Percentiles rank a stretch among this genome's conserved stretches.
phyloP scores from a whole-genome alignment of 257 asterid genomes.

The Eucommia ulmoides region DNA sequence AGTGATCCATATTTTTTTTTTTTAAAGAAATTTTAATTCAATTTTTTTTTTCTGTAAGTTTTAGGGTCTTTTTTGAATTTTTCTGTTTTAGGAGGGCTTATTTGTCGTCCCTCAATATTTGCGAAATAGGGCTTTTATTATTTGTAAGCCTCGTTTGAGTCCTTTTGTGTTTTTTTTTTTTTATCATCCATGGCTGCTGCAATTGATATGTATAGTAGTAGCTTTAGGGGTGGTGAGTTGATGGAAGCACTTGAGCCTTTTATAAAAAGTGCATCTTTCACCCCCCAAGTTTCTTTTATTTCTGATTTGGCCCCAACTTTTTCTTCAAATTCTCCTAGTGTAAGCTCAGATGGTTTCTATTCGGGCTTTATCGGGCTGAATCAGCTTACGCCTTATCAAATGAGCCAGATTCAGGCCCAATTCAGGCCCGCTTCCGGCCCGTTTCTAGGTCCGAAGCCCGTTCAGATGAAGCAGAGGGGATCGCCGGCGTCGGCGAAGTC shows the following conservation, averaged over 20 bases:
- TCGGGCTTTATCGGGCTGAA: conserved; percentile 28
- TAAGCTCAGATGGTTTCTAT: not conserved
- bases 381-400: conserved; percentile 32
- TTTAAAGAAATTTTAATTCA: too few relatives aligned
- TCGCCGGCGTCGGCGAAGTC: conserved; percentile 60
- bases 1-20: conserved; percentile 30
- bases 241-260: conserved; percentile 98
- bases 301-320: conserved; percentile 7
- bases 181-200: conserved; percentile 49
- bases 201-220: conserved; percentile 61
- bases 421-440: too few relatives aligned
- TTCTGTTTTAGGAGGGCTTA: conserved; percentile 37
- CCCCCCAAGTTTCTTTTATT: conserved; percentile 4
- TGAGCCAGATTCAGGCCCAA: conserved; percentile 49
- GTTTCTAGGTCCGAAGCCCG: conserved; percentile 45
- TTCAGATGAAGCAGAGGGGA: conserved; percentile 55
- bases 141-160: conserved; percentile 41
- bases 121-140: conserved; percentile 36
- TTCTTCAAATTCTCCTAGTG: conserved; percentile 12
- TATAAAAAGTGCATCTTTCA: conserved; percentile 67
- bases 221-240: conserved; percentile 57
- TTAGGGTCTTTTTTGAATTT: not conserved
- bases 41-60: not conserved
- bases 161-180: conserved; percentile 4
- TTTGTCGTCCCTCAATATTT: conserved; percentile 40